Percentiles rank a stretch among this genome's conserved stretches.
Evolutionary conservation across 2,329 filamentous ascomycete species (phyloP).

Genomic region (Metarhizium robertsii): DNA sequence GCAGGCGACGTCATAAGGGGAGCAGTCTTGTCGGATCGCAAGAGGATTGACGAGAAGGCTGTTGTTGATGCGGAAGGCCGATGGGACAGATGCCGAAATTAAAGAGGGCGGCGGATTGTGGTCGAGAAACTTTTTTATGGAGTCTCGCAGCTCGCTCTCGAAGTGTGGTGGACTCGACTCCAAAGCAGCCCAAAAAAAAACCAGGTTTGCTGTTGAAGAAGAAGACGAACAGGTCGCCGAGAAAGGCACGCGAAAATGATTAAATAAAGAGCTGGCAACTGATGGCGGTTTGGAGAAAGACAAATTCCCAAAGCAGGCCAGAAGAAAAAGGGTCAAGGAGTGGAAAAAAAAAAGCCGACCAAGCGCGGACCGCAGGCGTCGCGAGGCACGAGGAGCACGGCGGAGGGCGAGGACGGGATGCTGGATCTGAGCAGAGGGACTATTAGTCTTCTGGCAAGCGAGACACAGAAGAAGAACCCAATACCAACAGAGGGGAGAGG

Average conservation of each 20-base stretch:
- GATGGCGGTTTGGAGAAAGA: conserved; percentile 15
- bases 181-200: not conserved
- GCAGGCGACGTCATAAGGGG: conserved; percentile 53
- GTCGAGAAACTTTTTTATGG: conserved; percentile 1
- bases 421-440: conserved; percentile 15
- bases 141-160: conserved; percentile 5
- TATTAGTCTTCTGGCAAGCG: conserved; percentile 19
- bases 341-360: conserved; percentile 17
- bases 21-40: conserved; percentile 1
- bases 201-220: conserved; percentile 1
- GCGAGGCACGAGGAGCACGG: conserved; percentile 21
- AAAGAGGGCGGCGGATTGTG: conserved; percentile 8
- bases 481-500: conserved; percentile 21
- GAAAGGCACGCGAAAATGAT: conserved; percentile 4
- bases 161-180: conserved; percentile 4
- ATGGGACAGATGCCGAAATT: not conserved
- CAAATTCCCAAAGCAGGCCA: conserved; percentile 12
- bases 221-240: conserved; percentile 6
- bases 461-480: conserved; percentile 24
- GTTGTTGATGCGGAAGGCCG: conserved; percentile 1
- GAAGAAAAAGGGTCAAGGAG: conserved; percentile 17
- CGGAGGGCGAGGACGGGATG: conserved; percentile 18
- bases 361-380: conserved; percentile 17
- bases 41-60: not conserved
- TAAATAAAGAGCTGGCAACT: conserved; percentile 8